Evolutionary conservation across 305 asterid species (phyloP).

Genomic region (Solanum aculeatissimum): DNA sequence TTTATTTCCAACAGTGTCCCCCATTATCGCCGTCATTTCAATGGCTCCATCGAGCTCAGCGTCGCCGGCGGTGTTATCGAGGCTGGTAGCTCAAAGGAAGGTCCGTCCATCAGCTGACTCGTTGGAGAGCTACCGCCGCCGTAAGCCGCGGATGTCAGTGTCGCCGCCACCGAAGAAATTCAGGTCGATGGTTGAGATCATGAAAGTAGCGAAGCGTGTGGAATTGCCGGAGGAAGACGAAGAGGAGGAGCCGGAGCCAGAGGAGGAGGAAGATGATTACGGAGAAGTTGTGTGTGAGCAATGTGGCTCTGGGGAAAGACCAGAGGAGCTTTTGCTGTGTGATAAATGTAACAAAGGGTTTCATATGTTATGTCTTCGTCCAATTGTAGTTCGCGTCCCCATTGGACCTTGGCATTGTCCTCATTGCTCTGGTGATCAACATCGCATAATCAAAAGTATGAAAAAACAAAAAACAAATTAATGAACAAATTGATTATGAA

Average conservation of each 20-base stretch:
- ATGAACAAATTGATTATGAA: neutral
- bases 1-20: constrained; percentile 8
- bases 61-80: constrained; percentile 8
- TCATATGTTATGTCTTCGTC: constrained; percentile 67
- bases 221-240: constrained; percentile 12
- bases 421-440: constrained; percentile 30
- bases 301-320: constrained; percentile 68
- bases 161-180: constrained; percentile 22
- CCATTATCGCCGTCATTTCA: neutral
- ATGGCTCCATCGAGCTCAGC: constrained; percentile 46
- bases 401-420: constrained; percentile 65
- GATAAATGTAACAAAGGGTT: constrained; percentile 61
- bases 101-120: neutral
- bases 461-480: neutral
- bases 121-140: neutral
- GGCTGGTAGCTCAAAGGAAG: neutral
- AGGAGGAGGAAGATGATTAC: constrained; percentile 9
- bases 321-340: constrained; percentile 51
- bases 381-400: constrained; percentile 58
- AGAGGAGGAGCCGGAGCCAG: neutral
- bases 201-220: constrained; percentile 51
- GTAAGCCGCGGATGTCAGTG: neutral
- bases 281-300: constrained; percentile 38
- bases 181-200: constrained; percentile 54
- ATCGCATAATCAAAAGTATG: constrained; percentile 36